Conservation (phyloP, 805 yeast genomes). For the Saturnispora gosingensis region DNA sequence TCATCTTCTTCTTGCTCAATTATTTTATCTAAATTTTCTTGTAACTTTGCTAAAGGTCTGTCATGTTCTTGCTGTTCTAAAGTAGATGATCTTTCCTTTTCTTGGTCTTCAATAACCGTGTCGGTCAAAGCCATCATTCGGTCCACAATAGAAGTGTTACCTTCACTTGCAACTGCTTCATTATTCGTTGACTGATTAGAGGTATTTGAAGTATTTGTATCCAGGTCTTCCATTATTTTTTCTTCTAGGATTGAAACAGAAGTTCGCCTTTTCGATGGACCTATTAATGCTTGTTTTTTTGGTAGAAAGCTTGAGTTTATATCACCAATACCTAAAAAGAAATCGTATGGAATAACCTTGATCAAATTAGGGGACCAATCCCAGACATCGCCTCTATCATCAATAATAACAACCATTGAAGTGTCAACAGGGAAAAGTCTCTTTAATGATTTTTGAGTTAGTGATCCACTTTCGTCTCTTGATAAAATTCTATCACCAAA, state of each 20-base stretch:
- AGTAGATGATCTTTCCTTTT: slow-evolving; percentile 55
- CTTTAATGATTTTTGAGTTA: slow-evolving; percentile 80
- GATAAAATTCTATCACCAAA: slow-evolving; percentile 90
- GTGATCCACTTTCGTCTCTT: slow-evolving; percentile 88
- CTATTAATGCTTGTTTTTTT: slow-evolving; percentile 49
- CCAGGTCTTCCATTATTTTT: slow-evolving; percentile 16
- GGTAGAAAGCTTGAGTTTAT: slow-evolving; percentile 90
- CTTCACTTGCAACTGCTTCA: slow-evolving; percentile 1
- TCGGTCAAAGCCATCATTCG: slow-evolving; percentile 40
- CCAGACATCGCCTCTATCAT: slow-evolving; percentile 99
- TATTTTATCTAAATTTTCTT: slow-evolving; percentile 56
- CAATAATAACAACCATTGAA: slow-evolving; percentile 91
- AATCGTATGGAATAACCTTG: slow-evolving; percentile 91
- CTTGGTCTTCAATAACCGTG: slow-evolving; percentile 43
- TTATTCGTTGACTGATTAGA: background rate
- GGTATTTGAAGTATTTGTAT: slow-evolving; percentile 8
- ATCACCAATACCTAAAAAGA: slow-evolving; percentile 95
- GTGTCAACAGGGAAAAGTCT: slow-evolving; percentile 93
- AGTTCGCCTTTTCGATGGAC: slow-evolving; percentile 55
- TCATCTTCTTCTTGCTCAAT: slow-evolving; percentile 28
- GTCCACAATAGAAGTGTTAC: slow-evolving; percentile 37
- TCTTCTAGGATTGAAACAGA: slow-evolving; percentile 51
- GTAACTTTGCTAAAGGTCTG: slow-evolving; percentile 77
- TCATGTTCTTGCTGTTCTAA: slow-evolving; percentile 74
- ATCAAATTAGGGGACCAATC: slow-evolving; percentile 89